Percentiles rank a stretch among this genome's conserved stretches.
Evolutionary conservation across 805 yeast species (phyloP).

Genomic region (Kregervanrija pseudodelftensis): DNA sequence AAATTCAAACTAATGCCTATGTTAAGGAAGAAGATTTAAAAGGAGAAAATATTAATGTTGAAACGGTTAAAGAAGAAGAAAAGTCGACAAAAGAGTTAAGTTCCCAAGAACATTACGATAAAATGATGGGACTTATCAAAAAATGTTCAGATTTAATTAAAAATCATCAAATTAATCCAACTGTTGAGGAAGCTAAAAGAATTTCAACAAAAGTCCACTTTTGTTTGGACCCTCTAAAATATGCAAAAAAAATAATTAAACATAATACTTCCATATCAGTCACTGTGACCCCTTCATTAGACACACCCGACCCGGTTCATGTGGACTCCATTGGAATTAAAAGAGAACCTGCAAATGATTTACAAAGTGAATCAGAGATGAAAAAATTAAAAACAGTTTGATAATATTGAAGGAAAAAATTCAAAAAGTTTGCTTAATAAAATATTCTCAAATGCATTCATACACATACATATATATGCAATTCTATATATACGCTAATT

Average conservation of each 20-base stretch:
- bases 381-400: constrained; percentile 18
- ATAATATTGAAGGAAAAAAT: background rate
- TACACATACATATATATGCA: background rate
- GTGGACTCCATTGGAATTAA: constrained; percentile 1
- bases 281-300: no score
- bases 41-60: constrained; percentile 1
- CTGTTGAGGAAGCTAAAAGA: constrained; percentile 53
- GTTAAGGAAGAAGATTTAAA: background rate
- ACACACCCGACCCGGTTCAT: no score
- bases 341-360: background rate
- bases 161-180: constrained; percentile 33
- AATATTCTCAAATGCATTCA: background rate
- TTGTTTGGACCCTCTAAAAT: constrained; percentile 47
- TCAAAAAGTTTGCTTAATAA: background rate
- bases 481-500: background rate
- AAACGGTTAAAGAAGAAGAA: background rate
- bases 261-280: background rate
- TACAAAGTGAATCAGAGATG: constrained; percentile 6
- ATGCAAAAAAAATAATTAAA: constrained; percentile 16
- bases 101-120: constrained; percentile 32
- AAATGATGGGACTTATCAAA: constrained; percentile 37
- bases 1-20: background rate
- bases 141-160: constrained; percentile 43
- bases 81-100: constrained; percentile 2
- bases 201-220: constrained; percentile 61